Evolutionary conservation across 257 asterid genomes (phyloP).

Genomic region (Thymus mandschuricus): DNA sequence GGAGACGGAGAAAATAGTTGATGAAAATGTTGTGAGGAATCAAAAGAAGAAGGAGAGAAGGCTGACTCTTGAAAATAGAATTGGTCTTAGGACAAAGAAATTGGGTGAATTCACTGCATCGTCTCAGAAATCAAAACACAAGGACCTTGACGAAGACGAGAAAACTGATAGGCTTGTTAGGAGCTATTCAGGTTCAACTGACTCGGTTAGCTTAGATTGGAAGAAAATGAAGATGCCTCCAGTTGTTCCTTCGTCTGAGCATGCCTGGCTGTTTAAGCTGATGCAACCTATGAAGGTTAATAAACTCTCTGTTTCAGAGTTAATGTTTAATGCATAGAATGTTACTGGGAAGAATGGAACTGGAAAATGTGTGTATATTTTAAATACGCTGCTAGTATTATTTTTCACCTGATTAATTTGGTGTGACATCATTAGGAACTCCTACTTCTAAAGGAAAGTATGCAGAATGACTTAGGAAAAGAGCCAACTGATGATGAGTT

Average conservation of each 20-base stretch:
- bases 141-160: slow-evolving; percentile 48
- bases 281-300: slow-evolving; percentile 91
- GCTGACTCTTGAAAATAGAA: slow-evolving; percentile 76
- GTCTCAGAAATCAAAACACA: slow-evolving; percentile 27
- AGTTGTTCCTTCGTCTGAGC: slow-evolving; percentile 79
- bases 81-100: slow-evolving; percentile 53
- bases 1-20: slow-evolving; percentile 37
- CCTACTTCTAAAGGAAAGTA: slow-evolving; percentile 59
- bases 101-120: slow-evolving; percentile 43
- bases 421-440: slow-evolving; percentile 50
- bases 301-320: not conserved
- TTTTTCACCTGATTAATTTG: slow-evolving; percentile 28
- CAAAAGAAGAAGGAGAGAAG: slow-evolving; percentile 48
- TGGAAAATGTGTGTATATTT: not conserved
- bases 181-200: slow-evolving; percentile 66
- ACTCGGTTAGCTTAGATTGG: slow-evolving; percentile 71
- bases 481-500: slow-evolving; percentile 66
- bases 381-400: not conserved
- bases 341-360: not conserved
- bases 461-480: slow-evolving; percentile 65
- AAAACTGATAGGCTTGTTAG: slow-evolving; percentile 68
- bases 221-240: slow-evolving; percentile 89
- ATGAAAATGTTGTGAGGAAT: slow-evolving; percentile 50
- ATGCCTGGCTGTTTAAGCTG: slow-evolving; percentile 72
- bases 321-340: slow-evolving; percentile 3